Evolutionary conservation across 164 flowering plant species (phyloP).

Genomic region (Vitis labrusca): DNA sequence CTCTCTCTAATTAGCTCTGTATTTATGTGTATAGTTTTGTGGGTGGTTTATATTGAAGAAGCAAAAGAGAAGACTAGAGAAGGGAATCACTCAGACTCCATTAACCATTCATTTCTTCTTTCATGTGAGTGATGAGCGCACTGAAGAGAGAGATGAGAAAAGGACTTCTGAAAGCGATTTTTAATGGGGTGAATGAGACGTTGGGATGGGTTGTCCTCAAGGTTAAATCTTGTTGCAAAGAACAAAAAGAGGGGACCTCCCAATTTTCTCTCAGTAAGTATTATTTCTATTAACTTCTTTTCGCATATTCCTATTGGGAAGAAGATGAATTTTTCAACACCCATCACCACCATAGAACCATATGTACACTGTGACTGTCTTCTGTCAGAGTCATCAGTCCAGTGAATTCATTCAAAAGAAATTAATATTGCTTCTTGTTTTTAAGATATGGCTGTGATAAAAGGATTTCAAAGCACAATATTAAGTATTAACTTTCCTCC

Average conservation of each 20-base stretch:
- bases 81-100: slow-evolving; percentile 23
- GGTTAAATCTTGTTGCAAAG: slow-evolving; percentile 1
- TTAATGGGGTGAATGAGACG: slow-evolving; percentile 34
- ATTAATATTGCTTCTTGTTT: too few species aligned
- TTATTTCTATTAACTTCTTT: not conserved
- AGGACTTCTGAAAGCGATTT: slow-evolving; percentile 28
- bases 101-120: slow-evolving; percentile 12
- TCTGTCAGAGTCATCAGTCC: too few species aligned
- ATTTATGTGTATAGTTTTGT: not conserved
- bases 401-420: too few species aligned
- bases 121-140: slow-evolving; percentile 14
- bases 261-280: not conserved
- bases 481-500: too few species aligned
- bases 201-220: slow-evolving; percentile 19
- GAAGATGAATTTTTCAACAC: too few species aligned
- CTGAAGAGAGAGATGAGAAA: slow-evolving; percentile 17
- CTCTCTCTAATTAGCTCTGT: not conserved
- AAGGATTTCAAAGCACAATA: too few species aligned
- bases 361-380: too few species aligned
- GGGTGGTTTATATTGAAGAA: slow-evolving; percentile 13
- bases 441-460: too few species aligned
- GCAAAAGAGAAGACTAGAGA: slow-evolving; percentile 11
- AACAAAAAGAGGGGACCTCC: not conserved
- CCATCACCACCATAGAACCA: too few species aligned
- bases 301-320: not conserved